Conservation (phyloP, 441 rosid genomes). For the Macaranga tanarius region DNA sequence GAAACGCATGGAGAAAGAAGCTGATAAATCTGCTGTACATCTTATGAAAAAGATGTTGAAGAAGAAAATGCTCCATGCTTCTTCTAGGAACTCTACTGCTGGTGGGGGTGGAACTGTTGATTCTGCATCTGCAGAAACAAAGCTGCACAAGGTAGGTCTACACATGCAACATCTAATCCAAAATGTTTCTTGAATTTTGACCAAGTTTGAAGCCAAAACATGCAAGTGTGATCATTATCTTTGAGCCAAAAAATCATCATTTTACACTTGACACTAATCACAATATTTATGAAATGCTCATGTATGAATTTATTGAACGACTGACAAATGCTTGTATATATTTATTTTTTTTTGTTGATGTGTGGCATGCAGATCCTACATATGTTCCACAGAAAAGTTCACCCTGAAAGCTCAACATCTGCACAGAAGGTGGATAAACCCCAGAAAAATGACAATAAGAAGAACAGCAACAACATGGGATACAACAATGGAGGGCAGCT, state of each 20-base stretch:
- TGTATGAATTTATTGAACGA: not conserved
- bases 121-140: constrained; percentile 58
- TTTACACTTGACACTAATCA: not conserved
- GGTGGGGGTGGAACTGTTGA: constrained; percentile 41
- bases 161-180: not conserved
- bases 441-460: constrained; percentile 43
- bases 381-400: constrained; percentile 79
- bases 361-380: constrained; percentile 55
- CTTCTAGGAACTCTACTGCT: constrained; percentile 41
- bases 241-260: constrained; percentile 7
- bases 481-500: constrained; percentile 36
- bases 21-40: constrained; percentile 55
- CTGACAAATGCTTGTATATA: too few species aligned
- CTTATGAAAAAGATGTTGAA: constrained; percentile 60
- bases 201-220: not conserved
- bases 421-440: constrained; percentile 36
- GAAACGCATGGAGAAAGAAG: constrained; percentile 53
- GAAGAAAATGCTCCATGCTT: constrained; percentile 54
- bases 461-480: constrained; percentile 28
- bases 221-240: not conserved
- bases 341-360: constrained; percentile 2
- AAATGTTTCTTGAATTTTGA: not conserved
- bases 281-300: not conserved
- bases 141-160: constrained; percentile 55
- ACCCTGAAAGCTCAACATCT: constrained; percentile 62